Conservation (phyloP, 73 alveolate species). For the Tetrahymena elliotti region DNA sequence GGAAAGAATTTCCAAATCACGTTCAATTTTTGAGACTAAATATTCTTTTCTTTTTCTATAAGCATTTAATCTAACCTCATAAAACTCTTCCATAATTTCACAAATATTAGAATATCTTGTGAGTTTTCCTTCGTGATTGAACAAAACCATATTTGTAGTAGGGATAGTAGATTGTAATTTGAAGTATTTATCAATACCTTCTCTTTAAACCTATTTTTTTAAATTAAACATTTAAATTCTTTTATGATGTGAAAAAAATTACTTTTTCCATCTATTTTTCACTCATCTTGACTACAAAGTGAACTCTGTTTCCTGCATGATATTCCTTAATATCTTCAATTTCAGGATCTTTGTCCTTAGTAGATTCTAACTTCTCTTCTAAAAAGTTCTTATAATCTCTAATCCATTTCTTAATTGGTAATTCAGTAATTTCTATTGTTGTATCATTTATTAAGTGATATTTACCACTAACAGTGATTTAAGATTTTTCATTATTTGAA, state of each 20-base stretch:
- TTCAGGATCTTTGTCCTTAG: constrained; percentile 65
- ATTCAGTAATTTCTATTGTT: constrained; percentile 83
- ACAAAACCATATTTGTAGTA: constrained; percentile 83
- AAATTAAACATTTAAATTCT: constrained; percentile 35
- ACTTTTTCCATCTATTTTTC: constrained; percentile 19
- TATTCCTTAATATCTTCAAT: constrained; percentile 87
- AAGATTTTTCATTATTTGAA: constrained; percentile 5
- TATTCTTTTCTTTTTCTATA: constrained; percentile 93
- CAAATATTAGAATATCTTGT: constrained; percentile 67
- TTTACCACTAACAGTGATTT: constrained; percentile 42
- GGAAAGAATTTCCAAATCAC: constrained; percentile 82
- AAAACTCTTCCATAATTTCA: constrained; percentile 89
- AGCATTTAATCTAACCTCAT: constrained; percentile 68
- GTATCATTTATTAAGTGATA: constrained; percentile 58
- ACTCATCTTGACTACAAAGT: constrained; percentile 60
- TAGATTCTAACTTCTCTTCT: constrained; percentile 55
- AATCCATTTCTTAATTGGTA: constrained; percentile 88
- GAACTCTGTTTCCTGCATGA: constrained; percentile 84
- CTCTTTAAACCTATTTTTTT: constrained; percentile 4
- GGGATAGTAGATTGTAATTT: constrained; percentile 67
- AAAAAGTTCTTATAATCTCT: constrained; percentile 83
- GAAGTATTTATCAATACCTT: constrained; percentile 75
- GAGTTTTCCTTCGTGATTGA: constrained; percentile 75
- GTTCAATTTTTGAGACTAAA: constrained; percentile 79
- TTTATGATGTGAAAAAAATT: constrained; percentile 3